phyloP scores from a whole-genome alignment of 2,329 filamentous ascomycete species.

The Trichoderma atrobrunneum region DNA sequence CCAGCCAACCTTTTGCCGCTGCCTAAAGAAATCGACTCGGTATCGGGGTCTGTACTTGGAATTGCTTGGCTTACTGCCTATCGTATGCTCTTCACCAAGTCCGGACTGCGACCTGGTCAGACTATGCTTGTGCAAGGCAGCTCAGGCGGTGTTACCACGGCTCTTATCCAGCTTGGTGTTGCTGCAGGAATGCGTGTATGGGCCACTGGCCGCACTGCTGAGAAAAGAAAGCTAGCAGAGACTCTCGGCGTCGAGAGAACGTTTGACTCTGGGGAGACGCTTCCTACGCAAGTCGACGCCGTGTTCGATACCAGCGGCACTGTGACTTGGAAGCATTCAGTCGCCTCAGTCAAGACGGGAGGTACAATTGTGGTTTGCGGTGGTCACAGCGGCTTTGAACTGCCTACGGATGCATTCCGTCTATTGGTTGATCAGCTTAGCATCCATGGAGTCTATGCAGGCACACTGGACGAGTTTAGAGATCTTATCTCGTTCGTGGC shows the following conservation, averaged over 20 bases:
- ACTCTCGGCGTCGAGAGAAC: background rate
- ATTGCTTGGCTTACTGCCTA: slow-evolving; percentile 16
- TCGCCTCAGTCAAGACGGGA: background rate
- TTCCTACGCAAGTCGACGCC: background rate
- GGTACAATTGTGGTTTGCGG: slow-evolving; percentile 5
- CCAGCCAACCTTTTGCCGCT: background rate
- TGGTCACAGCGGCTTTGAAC: slow-evolving; percentile 3
- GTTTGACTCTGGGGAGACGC: background rate
- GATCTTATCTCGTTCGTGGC: slow-evolving; percentile 10
- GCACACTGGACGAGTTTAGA: background rate
- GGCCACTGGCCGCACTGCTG: background rate
- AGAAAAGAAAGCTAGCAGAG: slow-evolving; percentile 10
- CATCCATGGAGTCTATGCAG: slow-evolving; percentile 14
- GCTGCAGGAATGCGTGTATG: slow-evolving; percentile 13
- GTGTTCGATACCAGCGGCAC: slow-evolving; percentile 17
- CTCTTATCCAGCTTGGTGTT: slow-evolving; percentile 10
- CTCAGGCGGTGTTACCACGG: slow-evolving; percentile 9
- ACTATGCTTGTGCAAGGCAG: slow-evolving; percentile 16
- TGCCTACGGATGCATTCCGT: slow-evolving; percentile 10
- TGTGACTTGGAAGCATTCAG: slow-evolving; percentile 12
- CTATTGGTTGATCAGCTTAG: background rate
- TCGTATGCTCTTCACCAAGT: slow-evolving; percentile 9
- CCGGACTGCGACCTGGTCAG: slow-evolving; percentile 5
- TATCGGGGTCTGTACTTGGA: background rate
- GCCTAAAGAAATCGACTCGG: background rate